Conservation (phyloP, 2,329 filamentous ascomycete genomes). For the Penicillium sp. region DNA sequence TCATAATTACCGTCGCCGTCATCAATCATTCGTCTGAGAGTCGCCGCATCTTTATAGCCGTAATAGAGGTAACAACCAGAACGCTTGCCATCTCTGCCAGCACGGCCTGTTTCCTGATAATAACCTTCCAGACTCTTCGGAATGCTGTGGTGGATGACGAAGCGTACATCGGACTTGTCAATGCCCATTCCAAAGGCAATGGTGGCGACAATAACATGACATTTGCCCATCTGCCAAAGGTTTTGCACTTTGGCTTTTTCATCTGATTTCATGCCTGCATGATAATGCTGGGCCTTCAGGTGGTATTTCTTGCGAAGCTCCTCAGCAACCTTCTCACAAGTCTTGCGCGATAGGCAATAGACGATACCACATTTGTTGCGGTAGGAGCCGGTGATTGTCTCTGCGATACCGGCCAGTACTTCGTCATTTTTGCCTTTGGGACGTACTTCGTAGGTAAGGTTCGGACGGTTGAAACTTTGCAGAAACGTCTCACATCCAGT, state of each 20-base stretch:
- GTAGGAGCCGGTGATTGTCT: slow-evolving; percentile 71
- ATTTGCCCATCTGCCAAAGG: slow-evolving; percentile 77
- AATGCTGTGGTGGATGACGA: slow-evolving; percentile 89
- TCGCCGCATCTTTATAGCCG: slow-evolving; percentile 74
- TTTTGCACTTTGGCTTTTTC: slow-evolving; percentile 75
- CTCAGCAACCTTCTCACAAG: slow-evolving; percentile 77
- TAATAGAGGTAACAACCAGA: slow-evolving; percentile 94
- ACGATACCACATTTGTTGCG: slow-evolving; percentile 80
- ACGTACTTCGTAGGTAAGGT: slow-evolving; percentile 85
- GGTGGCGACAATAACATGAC: slow-evolving; percentile 93
- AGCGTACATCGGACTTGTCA: slow-evolving; percentile 94
- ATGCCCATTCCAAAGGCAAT: slow-evolving; percentile 99
- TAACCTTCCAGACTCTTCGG: slow-evolving; percentile 97
- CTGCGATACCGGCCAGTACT: slow-evolving; percentile 57
- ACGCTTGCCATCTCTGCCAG: slow-evolving; percentile 83
- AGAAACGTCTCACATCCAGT: slow-evolving; percentile 75
- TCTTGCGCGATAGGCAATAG: slow-evolving; percentile 85
- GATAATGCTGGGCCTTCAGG: slow-evolving; percentile 82
- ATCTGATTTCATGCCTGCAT: slow-evolving; percentile 73
- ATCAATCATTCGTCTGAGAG: slow-evolving; percentile 79
- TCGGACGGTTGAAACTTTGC: slow-evolving; percentile 97
- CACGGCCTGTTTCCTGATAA: slow-evolving; percentile 96
- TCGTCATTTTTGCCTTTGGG: slow-evolving; percentile 67
- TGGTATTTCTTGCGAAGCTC: slow-evolving; percentile 64
- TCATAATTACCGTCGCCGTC: slow-evolving; percentile 75